Evolutionary conservation across 768 basidiomycete genomes (phyloP), one percentile per base, ranked within the genome.

Genomic region (Amanita exitialis): DNA sequence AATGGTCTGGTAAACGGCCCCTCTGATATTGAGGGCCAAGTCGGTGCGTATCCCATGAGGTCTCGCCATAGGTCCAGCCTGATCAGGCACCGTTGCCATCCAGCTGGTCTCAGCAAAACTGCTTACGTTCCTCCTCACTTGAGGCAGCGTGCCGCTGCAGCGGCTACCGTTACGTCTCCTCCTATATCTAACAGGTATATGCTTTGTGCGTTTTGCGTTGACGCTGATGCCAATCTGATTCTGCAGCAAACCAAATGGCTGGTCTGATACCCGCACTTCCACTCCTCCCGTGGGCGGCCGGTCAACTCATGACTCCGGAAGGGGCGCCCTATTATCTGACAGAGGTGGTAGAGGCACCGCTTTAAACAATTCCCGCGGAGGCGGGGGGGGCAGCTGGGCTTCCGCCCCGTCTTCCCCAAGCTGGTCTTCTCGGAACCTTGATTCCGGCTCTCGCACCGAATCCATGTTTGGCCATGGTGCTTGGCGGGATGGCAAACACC

Each of bases 401-500:
- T 61, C 65, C 48, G 69, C 69, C 52, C 60, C 64, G 6, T 60
- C 68, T 47, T 59, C 65, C 35, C 62, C 58, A 57, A 75, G 70
- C 58, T 78, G 72, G 78, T 64, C 60, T 58, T 69, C 69, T 56
- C 53, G 64, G 32, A 58, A 54, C 21, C 67, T 64, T 49, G 71
- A 71, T 18, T 65, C 69, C 25, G 67, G 71, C 52, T 69, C 72
- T 30, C 78, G 82, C 43, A 80, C 82, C 53, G 47, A 48, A 4
- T 15, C 47, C 20, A 54, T 63, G 41, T 73, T 77, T 45, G 83
- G 84, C 45, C 76, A 61, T 59, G 95, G 96, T 42, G 67, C 66
- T 32, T 99, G 96, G 96, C 86, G 78, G 63, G 90, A 96, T 56
- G 93, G 88, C 59, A 76, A 79, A 59, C 96, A 99, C 64, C 67